Base-by-base conservation (phyloP, 768 basidiomycete species). In the Fomitopsis serialis region DNA sequence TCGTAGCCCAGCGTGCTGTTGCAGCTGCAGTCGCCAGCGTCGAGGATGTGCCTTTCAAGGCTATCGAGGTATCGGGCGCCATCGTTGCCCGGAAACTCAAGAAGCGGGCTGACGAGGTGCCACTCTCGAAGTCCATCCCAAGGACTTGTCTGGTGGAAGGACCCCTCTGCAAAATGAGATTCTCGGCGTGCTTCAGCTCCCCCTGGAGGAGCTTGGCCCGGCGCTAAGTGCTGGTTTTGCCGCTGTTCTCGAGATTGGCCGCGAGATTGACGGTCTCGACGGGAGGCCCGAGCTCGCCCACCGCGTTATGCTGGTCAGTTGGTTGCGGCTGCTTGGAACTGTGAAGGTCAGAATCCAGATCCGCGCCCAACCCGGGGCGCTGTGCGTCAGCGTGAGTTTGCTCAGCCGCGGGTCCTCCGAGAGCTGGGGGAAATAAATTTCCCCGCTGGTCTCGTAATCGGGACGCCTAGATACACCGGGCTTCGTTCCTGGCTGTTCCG, bases 151-250 rank as follows among this genome's bases (percentile, higher is more conserved):
- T 44, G 93, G 93, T 24, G 97, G 97, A 99, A 99, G 72, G n/a
- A 98, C 96, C 17, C 98, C 97, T 0, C 77, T 99, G 54, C 97
- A 98, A 72, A 99, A 99, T 68, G 97, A 99, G 69, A 98, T n/a
- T 99, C 75, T 99, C 42, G 97, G 97, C 45, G 97, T 98, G 66
- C 78, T 36, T 93, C 97, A 99, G 63, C 80, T 99, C 40, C 88
- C 97, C 34, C 82, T 99, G 47, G 94, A 98, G 61, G 97, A 99
- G 66, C 84, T 99, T 10, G 97, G 94, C 40, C 79, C 92, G 25
- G 85, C 91, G 15, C 74, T 98, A 29, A 76, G 80, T 11, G 76
- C 82, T 50, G 94, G 94, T 6, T 91, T 99, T 71, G 97, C 97
- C 42, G 97, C 96, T 45, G 87, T 99, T 44, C 96, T 97, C 6